These are phyloP conservation scores for Trichocladium uniseriatum DNA, from an alignment of 495 filamentous ascomycete species.

Conservation along the genomic window DNA sequence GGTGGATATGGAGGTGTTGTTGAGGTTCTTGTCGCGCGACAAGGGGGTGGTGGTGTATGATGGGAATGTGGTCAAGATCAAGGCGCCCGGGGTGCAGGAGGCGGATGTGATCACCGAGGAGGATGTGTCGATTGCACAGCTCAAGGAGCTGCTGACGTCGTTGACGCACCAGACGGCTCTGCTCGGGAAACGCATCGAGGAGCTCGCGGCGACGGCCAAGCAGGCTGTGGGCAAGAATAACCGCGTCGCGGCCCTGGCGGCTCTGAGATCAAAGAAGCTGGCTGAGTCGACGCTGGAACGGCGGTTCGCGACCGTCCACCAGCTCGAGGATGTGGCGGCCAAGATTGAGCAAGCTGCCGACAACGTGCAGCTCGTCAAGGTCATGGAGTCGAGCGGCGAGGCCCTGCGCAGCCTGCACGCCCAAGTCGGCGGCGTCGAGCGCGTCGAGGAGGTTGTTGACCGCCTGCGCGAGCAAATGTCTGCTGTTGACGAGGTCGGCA, in stretches of 20 bases:
- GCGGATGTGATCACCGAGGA: constrained; percentile 49
- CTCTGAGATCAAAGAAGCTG: constrained; percentile 74
- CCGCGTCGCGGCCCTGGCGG: constrained; percentile 59
- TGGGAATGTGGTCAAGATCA: constrained; percentile 67
- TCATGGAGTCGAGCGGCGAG: constrained; percentile 67
- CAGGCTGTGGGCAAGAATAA: constrained; percentile 61
- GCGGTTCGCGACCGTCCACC: constrained; percentile 59
- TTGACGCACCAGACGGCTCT: constrained; percentile 48
- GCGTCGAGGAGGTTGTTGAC: constrained; percentile 66
- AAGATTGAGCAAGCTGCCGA: constrained; percentile 79
- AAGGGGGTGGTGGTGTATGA: constrained; percentile 54
- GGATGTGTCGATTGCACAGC: constrained; percentile 70
- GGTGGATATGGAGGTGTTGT: constrained; percentile 56
- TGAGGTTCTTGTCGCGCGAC: constrained; percentile 67
- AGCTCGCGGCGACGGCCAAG: constrained; percentile 53
- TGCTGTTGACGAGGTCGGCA: constrained; percentile 72
- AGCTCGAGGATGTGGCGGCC: constrained; percentile 70
- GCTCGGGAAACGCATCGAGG: constrained; percentile 44
- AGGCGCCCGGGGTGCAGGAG: constrained; percentile 16
- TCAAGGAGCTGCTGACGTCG: constrained; percentile 57
- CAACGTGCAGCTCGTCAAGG: constrained; percentile 67
- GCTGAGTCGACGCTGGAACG: constrained; percentile 60
- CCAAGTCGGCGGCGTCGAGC: constrained; percentile 65
- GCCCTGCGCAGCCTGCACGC: constrained; percentile 65
- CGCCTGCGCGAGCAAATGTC: constrained; percentile 69